Base-by-base conservation (phyloP, 768 basidiomycete genomes). In the Auricularia cornea region DNA sequence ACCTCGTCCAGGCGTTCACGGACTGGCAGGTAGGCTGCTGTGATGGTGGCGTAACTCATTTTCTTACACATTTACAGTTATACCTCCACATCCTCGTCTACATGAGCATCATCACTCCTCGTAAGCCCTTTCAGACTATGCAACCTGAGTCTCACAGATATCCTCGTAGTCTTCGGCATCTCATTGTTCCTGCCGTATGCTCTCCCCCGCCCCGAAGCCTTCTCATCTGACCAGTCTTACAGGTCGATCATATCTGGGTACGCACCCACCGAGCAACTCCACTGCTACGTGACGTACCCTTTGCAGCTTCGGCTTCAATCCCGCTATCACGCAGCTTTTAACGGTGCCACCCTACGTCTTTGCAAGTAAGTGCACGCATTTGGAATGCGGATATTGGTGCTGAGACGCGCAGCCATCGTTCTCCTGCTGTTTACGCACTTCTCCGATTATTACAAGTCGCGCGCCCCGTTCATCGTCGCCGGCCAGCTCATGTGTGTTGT, bases 101-200 rank as follows among this genome's bases (percentile, higher is more conserved):
- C 67, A 79, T 88, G 76, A 83, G 84, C 0, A 72, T 88, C 56
- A 70, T 84, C 52, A 78, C 72, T 2, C 87, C 87, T 29, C 68
- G 87, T 89, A 70, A 38, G 35, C 35, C 16, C 35, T 72, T 87
- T 79, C 4, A n/a, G 10, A 10, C 4, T 33, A 3, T 52, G 59
- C n/a, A 48, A n/a, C n/a, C n/a, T n/a, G n/a, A n/a, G n/a, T 8
- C 16, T 30, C 14, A 26, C 0, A 18, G 10, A 26, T 31, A 40
- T 28, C 20, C 30, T 8, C 16, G 26, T 44, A 88, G 87, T 87
- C 2, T 87, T 85, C 67, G 87, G 87, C 2, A 87, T 87, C 57
- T 86, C 87, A 0, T 74, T 88, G 29, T 89, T 89, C 77, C 73
- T 88, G 32, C 86, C 86, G 84, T 88, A 70, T 68, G 87, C 79